A percentile compares a stretch with the other conserved stretches of the same genome.
These are phyloP conservation scores for Chenopodium suecicum DNA, from an alignment of 148 eudicot species.

Conservation along the genomic window DNA sequence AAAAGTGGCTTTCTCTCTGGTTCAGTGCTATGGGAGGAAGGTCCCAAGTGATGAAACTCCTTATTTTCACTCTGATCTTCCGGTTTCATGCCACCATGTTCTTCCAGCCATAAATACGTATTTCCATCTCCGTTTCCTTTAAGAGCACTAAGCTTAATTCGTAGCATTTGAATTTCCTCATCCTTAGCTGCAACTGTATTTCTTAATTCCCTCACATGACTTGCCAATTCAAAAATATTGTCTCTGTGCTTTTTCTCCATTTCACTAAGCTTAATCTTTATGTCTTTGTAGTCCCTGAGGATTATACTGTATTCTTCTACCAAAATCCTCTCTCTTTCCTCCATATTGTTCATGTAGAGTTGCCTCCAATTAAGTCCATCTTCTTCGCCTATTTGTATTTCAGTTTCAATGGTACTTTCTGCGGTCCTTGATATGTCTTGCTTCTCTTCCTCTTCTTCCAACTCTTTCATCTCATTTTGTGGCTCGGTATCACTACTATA, in stretches of 20 bases:
- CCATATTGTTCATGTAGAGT: slow-evolving; percentile 53
- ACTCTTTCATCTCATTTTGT: slow-evolving; percentile 25
- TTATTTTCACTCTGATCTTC: slow-evolving; percentile 13
- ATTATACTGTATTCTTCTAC: slow-evolving; percentile 60
- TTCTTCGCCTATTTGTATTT: slow-evolving; percentile 32
- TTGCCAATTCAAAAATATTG: slow-evolving; percentile 41
- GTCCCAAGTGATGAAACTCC: not conserved
- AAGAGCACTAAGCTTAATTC: slow-evolving; percentile 34
- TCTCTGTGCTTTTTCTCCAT: slow-evolving; percentile 62
- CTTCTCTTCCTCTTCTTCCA: slow-evolving; percentile 33
- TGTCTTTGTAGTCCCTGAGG: slow-evolving; percentile 60
- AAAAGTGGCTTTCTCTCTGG: slow-evolving; percentile 42
- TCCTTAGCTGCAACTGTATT: slow-evolving; percentile 52
- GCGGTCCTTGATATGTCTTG: slow-evolving; percentile 20
- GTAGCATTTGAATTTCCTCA: slow-evolving; percentile 53
- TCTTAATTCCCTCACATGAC: slow-evolving; percentile 53
- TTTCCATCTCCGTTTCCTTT: slow-evolving; percentile 26
- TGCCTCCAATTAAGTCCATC: slow-evolving; percentile 60
- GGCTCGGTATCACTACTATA: slow-evolving; percentile 2
- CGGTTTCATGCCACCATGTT: not conserved
- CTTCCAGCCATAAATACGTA: slow-evolving; percentile 12
- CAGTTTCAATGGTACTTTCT: slow-evolving; percentile 24
- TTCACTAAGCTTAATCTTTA: slow-evolving; percentile 60
- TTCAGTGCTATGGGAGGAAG: slow-evolving; percentile 7
- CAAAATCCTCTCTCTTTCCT: slow-evolving; percentile 66